Base-by-base conservation (phyloP, 306 rosid species). In the Hippophae gyantsensis region DNA sequence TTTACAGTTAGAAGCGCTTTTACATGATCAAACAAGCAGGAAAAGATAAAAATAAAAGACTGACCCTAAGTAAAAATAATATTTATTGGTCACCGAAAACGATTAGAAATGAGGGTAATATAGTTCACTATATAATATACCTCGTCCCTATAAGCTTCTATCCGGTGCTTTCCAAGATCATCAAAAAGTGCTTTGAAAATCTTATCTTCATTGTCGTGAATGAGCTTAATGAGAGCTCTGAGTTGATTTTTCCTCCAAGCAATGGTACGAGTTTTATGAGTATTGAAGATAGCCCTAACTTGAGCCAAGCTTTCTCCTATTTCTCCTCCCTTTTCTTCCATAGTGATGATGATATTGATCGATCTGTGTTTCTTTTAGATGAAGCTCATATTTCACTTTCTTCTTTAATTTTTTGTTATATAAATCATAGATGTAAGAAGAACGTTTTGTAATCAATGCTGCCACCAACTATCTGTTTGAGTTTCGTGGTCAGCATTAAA, bases 161-260 rank as follows among this genome's bases (percentile, higher is more conserved):
- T 73, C 1, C 79, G 92, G 65, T 81, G 92, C 59, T 90, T 90
- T 7, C 96, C 98, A 71, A 90, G 96, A 87, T 90, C 98, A 53
- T 83, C 80, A 56, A 68, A 7, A 3, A 90, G 95, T 43, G 83
- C 90, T 41, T 70, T 49, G 60, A 56, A 83, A 25, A 90, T 71
- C 38, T 72, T 69, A 3, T 76, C 74, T 67, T 90, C 96, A 0
- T 81, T 74, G 7, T 85, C 82, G 42, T 62, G 81, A 66, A 90
- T 40, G 56, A 90, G 84, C 18, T 81, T 55, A 42, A 78, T 73
- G 5, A 90, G 49, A 7, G 83, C 76, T 43, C 10, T 45, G 43
- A 87, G 82, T 82, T 90, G 98, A 25, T 50, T 72, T 66, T 85
- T 87, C 61, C 98, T 87, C 98, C 98, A 90, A 6, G 69, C 63